Percentiles rank a stretch among this genome's conserved stretches.
These are phyloP conservation scores for Thraustotheca clavata DNA, from an alignment of 352 stramenopile species.

Conservation along the genomic window DNA sequence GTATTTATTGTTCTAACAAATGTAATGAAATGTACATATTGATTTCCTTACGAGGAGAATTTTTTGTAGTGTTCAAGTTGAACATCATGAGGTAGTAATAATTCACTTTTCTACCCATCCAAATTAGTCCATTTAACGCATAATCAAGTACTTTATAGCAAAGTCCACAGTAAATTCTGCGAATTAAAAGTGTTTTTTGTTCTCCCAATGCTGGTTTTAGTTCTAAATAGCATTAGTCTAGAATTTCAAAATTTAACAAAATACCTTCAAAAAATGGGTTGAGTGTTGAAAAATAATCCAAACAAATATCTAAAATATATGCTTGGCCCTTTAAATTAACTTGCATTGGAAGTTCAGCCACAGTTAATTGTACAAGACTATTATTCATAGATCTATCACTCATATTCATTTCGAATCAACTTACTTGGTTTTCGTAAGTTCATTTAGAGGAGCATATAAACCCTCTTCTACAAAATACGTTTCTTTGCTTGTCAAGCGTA, in stretches of 20 bases:
- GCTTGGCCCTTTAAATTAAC: neutral
- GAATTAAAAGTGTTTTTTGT: neutral
- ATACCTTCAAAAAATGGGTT: conserved; percentile 70
- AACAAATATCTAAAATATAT: conserved; percentile 75
- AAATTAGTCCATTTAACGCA: neutral
- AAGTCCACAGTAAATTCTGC: neutral
- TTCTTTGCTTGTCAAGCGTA: conserved; percentile 48
- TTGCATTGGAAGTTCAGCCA: neutral
- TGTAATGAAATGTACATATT: neutral
- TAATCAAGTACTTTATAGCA: neutral
- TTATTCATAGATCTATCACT: neutral
- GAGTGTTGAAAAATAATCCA: conserved; percentile 88
- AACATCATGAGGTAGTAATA: neutral
- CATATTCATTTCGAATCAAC: neutral
- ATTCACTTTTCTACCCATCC: neutral
- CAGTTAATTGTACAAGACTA: conserved; percentile 2
- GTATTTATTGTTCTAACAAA: neutral
- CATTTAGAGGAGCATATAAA: conserved; percentile 35
- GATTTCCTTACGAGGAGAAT: neutral
- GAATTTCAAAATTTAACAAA: neutral
- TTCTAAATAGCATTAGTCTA: neutral
- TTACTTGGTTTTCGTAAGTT: conserved; percentile 23
- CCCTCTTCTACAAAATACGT: conserved; percentile 70
- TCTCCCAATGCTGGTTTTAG: neutral
- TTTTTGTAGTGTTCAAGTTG: neutral